Evolutionary conservation across 1,139 yeast species (phyloP).

Genomic region (Nakaseomyces delphensis): DNA sequence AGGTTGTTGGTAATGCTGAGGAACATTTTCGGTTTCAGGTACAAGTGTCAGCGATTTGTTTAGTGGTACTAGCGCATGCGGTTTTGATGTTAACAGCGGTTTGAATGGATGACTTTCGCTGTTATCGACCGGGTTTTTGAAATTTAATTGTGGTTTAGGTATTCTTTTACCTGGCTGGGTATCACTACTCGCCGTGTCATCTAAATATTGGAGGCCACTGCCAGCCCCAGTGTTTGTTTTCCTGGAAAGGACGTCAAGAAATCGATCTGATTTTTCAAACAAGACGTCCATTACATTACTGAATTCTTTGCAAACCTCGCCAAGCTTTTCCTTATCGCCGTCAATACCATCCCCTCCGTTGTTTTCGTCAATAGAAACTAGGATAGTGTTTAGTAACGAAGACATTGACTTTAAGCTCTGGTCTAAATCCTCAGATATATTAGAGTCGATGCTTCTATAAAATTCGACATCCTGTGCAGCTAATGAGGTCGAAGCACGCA

Average conservation of each 20-base stretch:
- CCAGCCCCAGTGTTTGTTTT: constrained; percentile 13
- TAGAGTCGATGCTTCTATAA: constrained; percentile 56
- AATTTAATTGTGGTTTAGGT: constrained; percentile 63
- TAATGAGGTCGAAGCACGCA: constrained; percentile 63
- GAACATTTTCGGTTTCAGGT: constrained; percentile 37
- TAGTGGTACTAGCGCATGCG: constrained; percentile 52
- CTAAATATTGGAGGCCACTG: constrained; percentile 39
- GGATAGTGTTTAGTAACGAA: constrained; percentile 44
- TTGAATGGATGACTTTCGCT: constrained; percentile 61
- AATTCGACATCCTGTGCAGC: constrained; percentile 78
- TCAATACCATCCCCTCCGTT: constrained; percentile 28
- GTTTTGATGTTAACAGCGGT: constrained; percentile 65
- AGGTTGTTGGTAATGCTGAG: constrained; percentile 71
- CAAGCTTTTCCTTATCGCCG: constrained; percentile 38
- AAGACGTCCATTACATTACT: constrained; percentile 58
- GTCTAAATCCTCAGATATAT: constrained; percentile 39
- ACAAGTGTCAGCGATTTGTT: constrained; percentile 43
- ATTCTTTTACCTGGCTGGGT: constrained; percentile 32
- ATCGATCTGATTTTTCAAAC: constrained; percentile 65
- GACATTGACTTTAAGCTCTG: constrained; percentile 40
- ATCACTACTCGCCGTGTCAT: constrained; percentile 34
- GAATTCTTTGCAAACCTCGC: constrained; percentile 53
- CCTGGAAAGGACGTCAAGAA: constrained; percentile 42
- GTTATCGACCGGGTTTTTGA: constrained; percentile 56
- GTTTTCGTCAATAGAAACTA: constrained; percentile 38